Percentiles rank a stretch among this genome's conserved stretches.
Conservation (phyloP, 495 filamentous ascomycete genomes). For the Lasiosphaeria miniovina region DNA sequence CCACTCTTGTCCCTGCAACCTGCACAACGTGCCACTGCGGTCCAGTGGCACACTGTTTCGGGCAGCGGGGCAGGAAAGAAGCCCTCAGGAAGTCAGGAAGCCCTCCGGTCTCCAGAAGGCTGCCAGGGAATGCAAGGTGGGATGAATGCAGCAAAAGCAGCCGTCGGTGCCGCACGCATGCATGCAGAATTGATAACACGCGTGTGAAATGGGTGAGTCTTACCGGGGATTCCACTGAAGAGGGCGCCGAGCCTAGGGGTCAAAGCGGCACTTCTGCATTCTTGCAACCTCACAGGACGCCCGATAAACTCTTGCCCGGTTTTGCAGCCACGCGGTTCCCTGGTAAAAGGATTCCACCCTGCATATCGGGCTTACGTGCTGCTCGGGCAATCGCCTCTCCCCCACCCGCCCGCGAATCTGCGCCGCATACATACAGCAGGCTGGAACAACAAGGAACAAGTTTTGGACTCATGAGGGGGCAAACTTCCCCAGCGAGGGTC, state of each 20-base stretch:
- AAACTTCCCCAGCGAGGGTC: too few relatives aligned
- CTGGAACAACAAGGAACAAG: neutral
- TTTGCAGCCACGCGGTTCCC: too few relatives aligned
- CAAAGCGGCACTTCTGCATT: too few relatives aligned
- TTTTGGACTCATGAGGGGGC: too few relatives aligned
- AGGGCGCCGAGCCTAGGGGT: too few relatives aligned
- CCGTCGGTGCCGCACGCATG: too few relatives aligned
- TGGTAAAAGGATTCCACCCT: neutral
- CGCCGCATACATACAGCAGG: neutral
- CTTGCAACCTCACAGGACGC: too few relatives aligned
- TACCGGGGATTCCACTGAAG: too few relatives aligned
- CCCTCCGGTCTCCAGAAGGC: too few relatives aligned
- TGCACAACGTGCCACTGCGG: neutral
- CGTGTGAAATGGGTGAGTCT: too few relatives aligned
- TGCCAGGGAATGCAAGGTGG: neutral
- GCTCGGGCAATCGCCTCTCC: neutral
- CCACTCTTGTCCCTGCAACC: neutral
- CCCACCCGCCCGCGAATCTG: neutral
- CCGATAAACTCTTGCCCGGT: too few relatives aligned
- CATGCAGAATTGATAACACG: too few relatives aligned
- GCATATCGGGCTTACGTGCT: neutral
- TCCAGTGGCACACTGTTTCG: neutral
- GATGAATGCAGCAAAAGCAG: neutral
- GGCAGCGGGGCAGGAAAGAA: neutral
- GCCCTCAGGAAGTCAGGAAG: neutral